A percentile compares a stretch with the other conserved stretches of the same genome.
phyloP scores from a whole-genome alignment of 176 grass and related monocot species.

The Thalia dealbata region DNA sequence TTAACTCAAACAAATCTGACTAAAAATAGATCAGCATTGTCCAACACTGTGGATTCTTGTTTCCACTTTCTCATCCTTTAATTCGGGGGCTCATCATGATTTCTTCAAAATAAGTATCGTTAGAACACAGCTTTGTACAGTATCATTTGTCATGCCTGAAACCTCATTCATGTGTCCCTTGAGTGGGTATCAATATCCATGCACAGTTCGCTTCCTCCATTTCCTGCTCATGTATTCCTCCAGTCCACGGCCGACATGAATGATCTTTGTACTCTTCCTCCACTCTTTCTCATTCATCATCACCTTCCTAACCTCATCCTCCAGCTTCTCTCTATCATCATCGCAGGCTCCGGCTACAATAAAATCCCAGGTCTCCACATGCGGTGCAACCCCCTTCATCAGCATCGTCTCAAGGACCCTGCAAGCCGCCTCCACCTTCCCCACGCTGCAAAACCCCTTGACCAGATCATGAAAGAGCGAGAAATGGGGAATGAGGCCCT shows the following conservation, averaged over 20 bases:
- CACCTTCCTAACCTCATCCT: conserved; percentile 17
- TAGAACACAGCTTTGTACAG: background rate
- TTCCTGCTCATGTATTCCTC: conserved; percentile 16
- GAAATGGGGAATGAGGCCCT: conserved; percentile 58
- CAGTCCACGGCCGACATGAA: background rate
- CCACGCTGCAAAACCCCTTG: conserved; percentile 61
- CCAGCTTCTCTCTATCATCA: conserved; percentile 18
- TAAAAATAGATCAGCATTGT: background rate
- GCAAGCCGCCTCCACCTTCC: conserved; percentile 42
- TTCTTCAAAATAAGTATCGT: background rate
- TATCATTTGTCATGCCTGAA: background rate
- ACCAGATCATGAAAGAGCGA: conserved; percentile 64
- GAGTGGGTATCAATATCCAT: background rate
- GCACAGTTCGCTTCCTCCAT: background rate
- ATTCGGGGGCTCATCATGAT: background rate
- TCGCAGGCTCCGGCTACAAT: conserved; percentile 35
- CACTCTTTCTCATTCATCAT: conserved; percentile 28
- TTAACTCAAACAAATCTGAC: too few relatives aligned
- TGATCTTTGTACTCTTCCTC: conserved; percentile 5
- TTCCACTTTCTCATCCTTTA: background rate
- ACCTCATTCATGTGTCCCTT: background rate
- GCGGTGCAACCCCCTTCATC: conserved; percentile 34
- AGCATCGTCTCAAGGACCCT: conserved; percentile 43
- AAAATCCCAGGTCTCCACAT: conserved; percentile 63
- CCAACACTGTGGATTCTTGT: background rate